Evolutionary conservation across 176 grass and related monocot genomes (phyloP).

Genomic region (Raddia guianensis): DNA sequence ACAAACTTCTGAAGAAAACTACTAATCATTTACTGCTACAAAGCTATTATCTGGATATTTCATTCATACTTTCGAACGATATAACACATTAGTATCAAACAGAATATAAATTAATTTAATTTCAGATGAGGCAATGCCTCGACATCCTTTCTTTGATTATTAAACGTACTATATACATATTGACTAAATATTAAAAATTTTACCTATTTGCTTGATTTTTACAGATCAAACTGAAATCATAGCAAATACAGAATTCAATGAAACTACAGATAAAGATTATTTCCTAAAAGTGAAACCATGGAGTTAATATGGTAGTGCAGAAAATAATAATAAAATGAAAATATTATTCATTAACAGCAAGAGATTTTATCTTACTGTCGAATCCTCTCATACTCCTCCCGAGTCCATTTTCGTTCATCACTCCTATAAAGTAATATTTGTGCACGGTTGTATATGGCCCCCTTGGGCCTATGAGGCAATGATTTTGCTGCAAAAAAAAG

Average conservation of each 20-base stretch:
- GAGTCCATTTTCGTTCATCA: conserved; percentile 57
- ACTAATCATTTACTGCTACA: not conserved
- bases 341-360: conserved; percentile 2
- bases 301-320: not conserved
- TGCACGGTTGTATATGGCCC: conserved; percentile 48
- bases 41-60: not conserved
- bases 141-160: conserved; percentile 2
- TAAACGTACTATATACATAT: not conserved
- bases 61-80: not conserved
- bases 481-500: conserved; percentile 48
- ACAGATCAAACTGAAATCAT: conserved; percentile 28
- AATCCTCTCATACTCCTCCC: conserved; percentile 61
- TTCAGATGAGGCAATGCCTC: conserved; percentile 14
- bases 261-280: conserved; percentile 17
- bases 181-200: not conserved
- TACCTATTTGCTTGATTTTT: not conserved
- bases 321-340: not conserved
- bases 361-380: conserved; percentile 45
- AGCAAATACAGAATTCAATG: conserved; percentile 1
- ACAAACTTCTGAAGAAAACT: conserved; percentile 6
- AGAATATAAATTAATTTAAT: conserved; percentile 35
- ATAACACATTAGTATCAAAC: not conserved
- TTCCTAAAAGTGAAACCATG: not conserved
- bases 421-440: conserved; percentile 51
- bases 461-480: conserved; percentile 56